Percentiles rank a stretch among this genome's conserved stretches.
Evolutionary conservation across 2,329 filamentous ascomycete species (phyloP).

Genomic region (Fusarium paranaense): DNA sequence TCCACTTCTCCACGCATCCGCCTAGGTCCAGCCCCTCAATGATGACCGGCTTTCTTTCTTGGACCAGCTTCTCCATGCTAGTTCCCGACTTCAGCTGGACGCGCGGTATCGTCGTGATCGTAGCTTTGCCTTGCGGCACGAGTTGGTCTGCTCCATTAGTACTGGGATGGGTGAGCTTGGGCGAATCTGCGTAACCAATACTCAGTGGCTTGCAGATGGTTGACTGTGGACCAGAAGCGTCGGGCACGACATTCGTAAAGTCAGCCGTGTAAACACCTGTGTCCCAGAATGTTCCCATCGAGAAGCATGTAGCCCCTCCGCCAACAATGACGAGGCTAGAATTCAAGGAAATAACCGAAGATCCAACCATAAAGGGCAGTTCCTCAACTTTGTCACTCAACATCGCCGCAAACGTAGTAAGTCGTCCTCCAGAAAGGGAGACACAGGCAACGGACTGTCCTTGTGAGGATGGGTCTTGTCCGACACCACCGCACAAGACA

Average conservation of each 20-base stretch:
- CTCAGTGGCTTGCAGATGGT: background rate
- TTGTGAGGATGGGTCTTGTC: conserved; percentile 41
- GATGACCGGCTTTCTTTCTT: conserved; percentile 66
- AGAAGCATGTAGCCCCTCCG: conserved; percentile 89
- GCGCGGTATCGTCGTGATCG: conserved; percentile 59
- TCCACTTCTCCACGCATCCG: conserved; percentile 75
- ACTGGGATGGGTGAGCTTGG: conserved; percentile 37
- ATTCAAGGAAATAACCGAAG: conserved; percentile 63
- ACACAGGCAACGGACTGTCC: conserved; percentile 46
- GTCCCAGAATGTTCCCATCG: conserved; percentile 90
- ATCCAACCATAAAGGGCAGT: conserved; percentile 77
- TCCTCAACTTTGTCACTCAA: conserved; percentile 2
- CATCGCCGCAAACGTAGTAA: conserved; percentile 11
- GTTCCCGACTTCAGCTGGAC: conserved; percentile 61
- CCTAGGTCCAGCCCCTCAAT: conserved; percentile 76
- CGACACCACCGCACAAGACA: conserved; percentile 50
- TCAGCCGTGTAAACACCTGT: conserved; percentile 63
- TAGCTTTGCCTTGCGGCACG: conserved; percentile 18
- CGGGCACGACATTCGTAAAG: conserved; percentile 14
- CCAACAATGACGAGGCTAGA: conserved; percentile 73
- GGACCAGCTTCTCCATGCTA: conserved; percentile 71
- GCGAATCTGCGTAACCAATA: conserved; percentile 44
- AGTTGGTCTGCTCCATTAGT: conserved; percentile 1
- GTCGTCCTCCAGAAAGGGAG: conserved; percentile 44
- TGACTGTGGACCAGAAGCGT: background rate